Percentiles rank a stretch among this genome's conserved stretches.
phyloP scores from a whole-genome alignment of 2,329 filamentous ascomycete species.

The Byssoonygena ceratinophila region DNA sequence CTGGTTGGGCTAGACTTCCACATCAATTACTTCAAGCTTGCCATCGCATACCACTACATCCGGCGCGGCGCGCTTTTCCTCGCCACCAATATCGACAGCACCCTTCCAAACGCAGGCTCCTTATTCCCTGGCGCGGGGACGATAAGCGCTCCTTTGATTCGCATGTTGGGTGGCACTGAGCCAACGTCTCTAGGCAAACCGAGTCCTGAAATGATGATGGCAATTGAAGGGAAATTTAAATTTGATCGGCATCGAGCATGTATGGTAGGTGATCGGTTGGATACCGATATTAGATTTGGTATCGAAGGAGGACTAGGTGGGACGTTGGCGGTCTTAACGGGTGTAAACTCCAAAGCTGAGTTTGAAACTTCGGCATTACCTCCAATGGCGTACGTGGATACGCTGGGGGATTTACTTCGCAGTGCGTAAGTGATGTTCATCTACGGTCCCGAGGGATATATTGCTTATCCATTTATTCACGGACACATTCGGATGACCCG shows the following conservation, averaged over 20 bases:
- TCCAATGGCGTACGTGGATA: conserved; percentile 75
- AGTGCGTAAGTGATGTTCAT: conserved; percentile 7
- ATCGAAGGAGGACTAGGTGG: conserved; percentile 83
- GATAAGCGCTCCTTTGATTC: conserved; percentile 64
- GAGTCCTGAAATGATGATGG: conserved; percentile 98
- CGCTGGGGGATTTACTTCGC: conserved; percentile 60
- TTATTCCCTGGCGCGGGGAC: conserved; percentile 90
- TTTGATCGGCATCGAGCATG: conserved; percentile 76
- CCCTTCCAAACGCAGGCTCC: conserved; percentile 66
- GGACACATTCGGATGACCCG: background rate
- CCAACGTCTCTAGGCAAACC: conserved; percentile 83
- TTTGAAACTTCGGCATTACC: conserved; percentile 66
- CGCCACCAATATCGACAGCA: conserved; percentile 87
- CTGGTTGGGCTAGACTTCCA: conserved; percentile 88
- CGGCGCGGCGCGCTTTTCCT: conserved; percentile 70
- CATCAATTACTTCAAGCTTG: conserved; percentile 86
- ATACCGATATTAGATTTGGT: conserved; percentile 95
- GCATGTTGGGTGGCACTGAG: conserved; percentile 54
- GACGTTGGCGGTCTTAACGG: conserved; percentile 81
- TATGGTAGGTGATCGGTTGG: conserved; percentile 89
- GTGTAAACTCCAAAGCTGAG: conserved; percentile 69
- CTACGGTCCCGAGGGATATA: background rate
- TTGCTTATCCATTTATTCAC: background rate
- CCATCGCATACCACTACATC: conserved; percentile 77
- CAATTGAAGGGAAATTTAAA: conserved; percentile 88